Percentiles rank a stretch among this genome's conserved stretches.
Evolutionary conservation across 2,329 filamentous ascomycete genomes (phyloP).

Genomic region (Scortechinia acanthostroma): DNA sequence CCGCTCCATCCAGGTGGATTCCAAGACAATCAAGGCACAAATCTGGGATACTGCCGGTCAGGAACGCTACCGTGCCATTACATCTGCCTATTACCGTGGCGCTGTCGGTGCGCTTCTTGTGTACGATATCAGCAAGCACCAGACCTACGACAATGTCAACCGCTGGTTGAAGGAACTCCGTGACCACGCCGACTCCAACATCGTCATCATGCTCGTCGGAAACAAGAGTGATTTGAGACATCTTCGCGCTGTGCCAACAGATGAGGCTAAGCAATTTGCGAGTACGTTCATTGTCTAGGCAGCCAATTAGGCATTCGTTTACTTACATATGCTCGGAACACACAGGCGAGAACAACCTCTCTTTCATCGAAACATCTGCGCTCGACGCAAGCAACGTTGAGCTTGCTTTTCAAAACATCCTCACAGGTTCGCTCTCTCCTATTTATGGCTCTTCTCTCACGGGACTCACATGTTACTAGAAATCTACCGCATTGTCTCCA

Average conservation of each 20-base stretch:
- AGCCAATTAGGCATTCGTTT: constrained; percentile 7
- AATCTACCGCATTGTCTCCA: constrained; percentile 98
- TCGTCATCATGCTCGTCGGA: constrained; percentile 98
- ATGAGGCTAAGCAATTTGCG: constrained; percentile 96
- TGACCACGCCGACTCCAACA: constrained; percentile 96
- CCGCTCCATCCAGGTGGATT: constrained; percentile 95
- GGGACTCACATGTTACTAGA: constrained; percentile 42
- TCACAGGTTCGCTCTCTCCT: constrained; percentile 69
- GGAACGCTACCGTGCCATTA: constrained; percentile 98
- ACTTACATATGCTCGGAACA: not conserved
- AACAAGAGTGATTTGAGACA: constrained; percentile 99
- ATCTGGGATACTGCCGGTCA: constrained; percentile 99
- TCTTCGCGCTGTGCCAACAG: constrained; percentile 89
- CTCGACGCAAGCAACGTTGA: constrained; percentile 98
- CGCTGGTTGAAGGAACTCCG: constrained; percentile 98
- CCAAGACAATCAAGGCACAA: constrained; percentile 99
- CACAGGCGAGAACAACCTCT: constrained; percentile 90
- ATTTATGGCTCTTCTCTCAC: not conserved
- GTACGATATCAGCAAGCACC: constrained; percentile 99
- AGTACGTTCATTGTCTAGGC: constrained; percentile 54
- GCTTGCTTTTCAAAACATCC: constrained; percentile 97
- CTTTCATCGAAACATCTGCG: constrained; percentile 98
- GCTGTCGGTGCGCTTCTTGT: constrained; percentile 95
- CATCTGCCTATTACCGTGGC: constrained; percentile 96
- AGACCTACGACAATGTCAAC: constrained; percentile 98